phyloP scores from a whole-genome alignment of 192 early-diverging fungal species.

The Lobulomyces angularis region DNA sequence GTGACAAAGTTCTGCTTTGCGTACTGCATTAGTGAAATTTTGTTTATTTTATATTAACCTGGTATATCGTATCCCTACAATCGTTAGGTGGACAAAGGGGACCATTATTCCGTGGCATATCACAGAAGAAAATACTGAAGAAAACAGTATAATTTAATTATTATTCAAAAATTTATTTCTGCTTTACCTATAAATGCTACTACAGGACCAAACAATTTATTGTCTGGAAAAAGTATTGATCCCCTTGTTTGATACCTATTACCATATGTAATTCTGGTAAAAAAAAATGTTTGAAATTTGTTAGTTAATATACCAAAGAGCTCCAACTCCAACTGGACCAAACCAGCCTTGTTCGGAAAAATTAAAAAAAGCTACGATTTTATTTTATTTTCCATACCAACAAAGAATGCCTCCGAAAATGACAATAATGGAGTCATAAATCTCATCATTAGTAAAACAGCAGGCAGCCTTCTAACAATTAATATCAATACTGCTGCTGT shows the following conservation, averaged over 20 bases:
- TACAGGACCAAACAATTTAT: conserved; percentile 10
- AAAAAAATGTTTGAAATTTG: conserved; percentile 10
- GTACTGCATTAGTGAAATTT: no score
- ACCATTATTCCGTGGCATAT: conserved; percentile 74
- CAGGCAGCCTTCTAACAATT: conserved; percentile 59
- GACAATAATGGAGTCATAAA: conserved; percentile 57
- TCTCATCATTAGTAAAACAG: conserved; percentile 45
- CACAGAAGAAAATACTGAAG: conserved; percentile 66
- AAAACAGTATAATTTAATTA: conserved; percentile 26
- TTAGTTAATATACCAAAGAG: conserved; percentile 44
- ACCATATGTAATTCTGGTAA: conserved; percentile 4
- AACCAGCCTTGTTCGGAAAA: no score
- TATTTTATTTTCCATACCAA: conserved; percentile 29
- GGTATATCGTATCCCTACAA: no score
- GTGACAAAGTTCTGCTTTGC: no score
- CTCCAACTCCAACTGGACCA: conserved; percentile 70
- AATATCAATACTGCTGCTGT: conserved; percentile 51
- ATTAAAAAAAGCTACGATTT: no score
- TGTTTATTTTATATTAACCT: no score
- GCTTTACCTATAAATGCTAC: conserved; percentile 32
- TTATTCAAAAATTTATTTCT: conserved; percentile 7
- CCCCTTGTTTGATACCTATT: no score
- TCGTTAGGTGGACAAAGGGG: conserved; percentile 58
- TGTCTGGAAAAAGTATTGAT: conserved; percentile 8
- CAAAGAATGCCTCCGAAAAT: conserved; percentile 66